A percentile compares a stretch with the other conserved stretches of the same genome.
Conservation (phyloP, 495 filamentous ascomycete species). For the Podospora pseudopauciseta region DNA sequence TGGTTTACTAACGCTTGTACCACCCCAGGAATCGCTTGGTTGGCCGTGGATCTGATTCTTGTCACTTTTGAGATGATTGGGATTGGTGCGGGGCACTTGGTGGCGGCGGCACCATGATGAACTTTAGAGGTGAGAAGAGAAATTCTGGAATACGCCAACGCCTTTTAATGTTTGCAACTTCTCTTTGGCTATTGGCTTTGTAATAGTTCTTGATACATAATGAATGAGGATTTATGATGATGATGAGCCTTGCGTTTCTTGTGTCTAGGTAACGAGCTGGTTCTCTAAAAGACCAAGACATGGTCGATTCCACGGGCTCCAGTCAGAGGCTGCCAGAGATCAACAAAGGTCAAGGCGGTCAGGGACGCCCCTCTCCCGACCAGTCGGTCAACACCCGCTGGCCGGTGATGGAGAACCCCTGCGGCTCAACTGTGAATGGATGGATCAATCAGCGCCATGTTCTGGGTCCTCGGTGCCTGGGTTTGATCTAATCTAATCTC, state of each 20-base stretch:
- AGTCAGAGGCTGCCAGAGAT: not conserved
- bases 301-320: too few relatives aligned
- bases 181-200: not conserved
- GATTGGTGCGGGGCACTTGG: constrained; percentile 42
- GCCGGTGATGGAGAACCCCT: not conserved
- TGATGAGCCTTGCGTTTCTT: not conserved
- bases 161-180: not conserved
- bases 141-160: not conserved
- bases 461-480: constrained; percentile 6
- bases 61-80: constrained; percentile 64
- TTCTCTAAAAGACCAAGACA: not conserved
- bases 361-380: not conserved
- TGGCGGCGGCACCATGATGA: not conserved
- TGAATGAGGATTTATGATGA: constrained; percentile 4
- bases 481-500: constrained; percentile 20
- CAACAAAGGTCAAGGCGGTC: not conserved
- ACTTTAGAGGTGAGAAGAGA: not conserved
- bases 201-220: constrained; percentile 1
- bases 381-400: not conserved
- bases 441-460: not conserved
- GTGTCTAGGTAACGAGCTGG: not conserved
- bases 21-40: constrained; percentile 67
- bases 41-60: constrained; percentile 65
- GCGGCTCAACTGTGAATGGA: not conserved
- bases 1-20: constrained; percentile 8